A percentile compares a stretch with the other conserved stretches of the same genome.
Evolutionary conservation across 2,329 filamentous ascomycete genomes (phyloP).

Genomic region (Colletotrichum eremochloae): DNA sequence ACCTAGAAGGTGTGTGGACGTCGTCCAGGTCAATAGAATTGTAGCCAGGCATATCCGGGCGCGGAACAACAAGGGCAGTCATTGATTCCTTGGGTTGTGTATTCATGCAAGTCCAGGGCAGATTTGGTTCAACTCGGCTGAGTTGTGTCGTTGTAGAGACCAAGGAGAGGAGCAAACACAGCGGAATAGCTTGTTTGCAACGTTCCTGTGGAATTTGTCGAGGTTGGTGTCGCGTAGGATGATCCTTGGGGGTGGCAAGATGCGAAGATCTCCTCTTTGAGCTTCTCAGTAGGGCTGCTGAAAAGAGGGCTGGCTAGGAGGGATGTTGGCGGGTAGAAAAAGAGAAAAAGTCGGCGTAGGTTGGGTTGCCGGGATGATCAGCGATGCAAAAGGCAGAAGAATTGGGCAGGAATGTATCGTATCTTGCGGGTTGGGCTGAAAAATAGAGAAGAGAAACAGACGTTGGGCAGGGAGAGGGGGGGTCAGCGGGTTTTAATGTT

Average conservation of each 20-base stretch:
- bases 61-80: constrained; percentile 63
- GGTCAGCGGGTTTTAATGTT: constrained; percentile 56
- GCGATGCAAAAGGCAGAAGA: constrained; percentile 43
- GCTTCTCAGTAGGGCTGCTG: constrained; percentile 35
- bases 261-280: constrained; percentile 40
- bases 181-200: constrained; percentile 26
- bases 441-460: constrained; percentile 49
- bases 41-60: constrained; percentile 68
- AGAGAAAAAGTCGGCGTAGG: constrained; percentile 31
- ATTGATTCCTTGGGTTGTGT: constrained; percentile 59
- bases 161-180: constrained; percentile 32
- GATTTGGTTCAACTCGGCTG: constrained; percentile 37
- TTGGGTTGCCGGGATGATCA: constrained; percentile 43
- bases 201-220: constrained; percentile 33
- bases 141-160: constrained; percentile 34
- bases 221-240: constrained; percentile 36
- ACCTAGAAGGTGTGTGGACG: constrained; percentile 73
- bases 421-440: constrained; percentile 52
- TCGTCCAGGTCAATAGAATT: constrained; percentile 70
- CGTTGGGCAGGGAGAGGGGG: constrained; percentile 56
- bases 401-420: constrained; percentile 45
- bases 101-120: constrained; percentile 44
- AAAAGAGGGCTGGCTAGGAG: constrained; percentile 36
- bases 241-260: constrained; percentile 43
- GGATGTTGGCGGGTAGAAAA: constrained; percentile 41